Base-by-base conservation (phyloP, 768 basidiomycete species). In the Suillus cothurnatus region DNA sequence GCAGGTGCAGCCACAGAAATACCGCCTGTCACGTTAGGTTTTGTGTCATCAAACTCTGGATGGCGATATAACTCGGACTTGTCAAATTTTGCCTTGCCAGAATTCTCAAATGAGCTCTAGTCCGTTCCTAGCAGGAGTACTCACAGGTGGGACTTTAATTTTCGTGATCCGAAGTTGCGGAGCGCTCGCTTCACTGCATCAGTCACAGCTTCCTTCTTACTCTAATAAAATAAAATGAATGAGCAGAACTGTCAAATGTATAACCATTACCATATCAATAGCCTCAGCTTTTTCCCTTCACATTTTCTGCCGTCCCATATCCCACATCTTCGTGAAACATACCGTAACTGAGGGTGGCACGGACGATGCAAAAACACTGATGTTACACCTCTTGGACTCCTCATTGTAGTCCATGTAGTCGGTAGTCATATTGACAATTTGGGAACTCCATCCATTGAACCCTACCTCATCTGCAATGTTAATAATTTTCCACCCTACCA, bases 391-490 rank as follows among this genome's bases (percentile, higher is more conserved):
- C 64, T 78, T 81, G 3, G 87, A 83, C 63, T 93, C 88, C 64
- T 91, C 87, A 68, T 82, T 87, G 69, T 78, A 85, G 73, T 99
- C 97, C 64, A 90, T 76, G 74, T 91, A 93, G 71, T 93, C 92
- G 4, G 88, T 92, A 9, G 86, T 86, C 39, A 97, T 77, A 62
- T 73, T 92, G 66, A 92, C 85, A 56, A 97, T 81, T 57, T 77
- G 90, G 2, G 93, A 92, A 66, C 90, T 92, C 96, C 95, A 96
- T 31, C 96, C 97, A 68, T 99, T 94, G 81, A 95, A 98, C 1
- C 97, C 97, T 49, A 99, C 92, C 68, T 99, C 97, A 74, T 99
- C 99, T 2, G 97, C 97, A 28, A 99, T 84, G 72, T 96, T 97
- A 77, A 99, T 97, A 43, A 95, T 90, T 79, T 94, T 96, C 97